A percentile compares a stretch with the other conserved stretches of the same genome.
phyloP scores from a whole-genome alignment of 305 asterid species.

The Fraxinus dipetala region DNA sequence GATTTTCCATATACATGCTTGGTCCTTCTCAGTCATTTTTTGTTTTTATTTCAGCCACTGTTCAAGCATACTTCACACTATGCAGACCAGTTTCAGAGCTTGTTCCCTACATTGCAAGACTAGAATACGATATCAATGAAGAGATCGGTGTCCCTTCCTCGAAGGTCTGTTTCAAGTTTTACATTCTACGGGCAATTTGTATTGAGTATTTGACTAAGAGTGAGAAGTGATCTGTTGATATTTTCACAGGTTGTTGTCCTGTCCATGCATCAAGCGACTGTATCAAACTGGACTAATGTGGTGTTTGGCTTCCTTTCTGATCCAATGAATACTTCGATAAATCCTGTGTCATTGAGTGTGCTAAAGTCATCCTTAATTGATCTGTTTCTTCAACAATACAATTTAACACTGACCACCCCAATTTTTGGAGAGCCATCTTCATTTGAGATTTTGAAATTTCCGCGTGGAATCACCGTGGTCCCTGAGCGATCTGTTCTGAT shows the following conservation, averaged over 20 bases:
- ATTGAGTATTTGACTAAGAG: constrained; percentile 10
- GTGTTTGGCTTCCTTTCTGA: constrained; percentile 78
- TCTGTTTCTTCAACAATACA: constrained; percentile 56
- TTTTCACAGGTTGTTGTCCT: constrained; percentile 62
- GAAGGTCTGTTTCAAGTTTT: constrained; percentile 54
- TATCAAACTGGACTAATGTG: constrained; percentile 67
- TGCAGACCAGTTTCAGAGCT: constrained; percentile 70
- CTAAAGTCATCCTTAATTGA: constrained; percentile 62
- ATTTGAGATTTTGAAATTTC: constrained; percentile 72
- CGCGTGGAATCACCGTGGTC: constrained; percentile 72
- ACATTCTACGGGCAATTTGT: constrained; percentile 8
- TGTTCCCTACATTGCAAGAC: constrained; percentile 60
- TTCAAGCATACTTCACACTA: constrained; percentile 74
- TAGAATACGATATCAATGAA: constrained; percentile 68
- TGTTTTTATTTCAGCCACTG: constrained; percentile 62
- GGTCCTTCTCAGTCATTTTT: constrained; percentile 5
- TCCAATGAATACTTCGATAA: constrained; percentile 45
- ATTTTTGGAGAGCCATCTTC: constrained; percentile 75
- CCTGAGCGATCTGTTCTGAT: constrained; percentile 47
- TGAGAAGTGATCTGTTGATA: constrained; percentile 11
- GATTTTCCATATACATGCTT: not conserved
- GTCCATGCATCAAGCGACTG: constrained; percentile 61
- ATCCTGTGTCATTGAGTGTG: constrained; percentile 51
- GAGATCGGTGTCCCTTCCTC: constrained; percentile 76
- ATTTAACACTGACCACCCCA: constrained; percentile 63